Evolutionary conservation across 257 asterid species (phyloP), one percentile per base, ranked within the genome.

Genomic region (Handroanthus guayacan): DNA sequence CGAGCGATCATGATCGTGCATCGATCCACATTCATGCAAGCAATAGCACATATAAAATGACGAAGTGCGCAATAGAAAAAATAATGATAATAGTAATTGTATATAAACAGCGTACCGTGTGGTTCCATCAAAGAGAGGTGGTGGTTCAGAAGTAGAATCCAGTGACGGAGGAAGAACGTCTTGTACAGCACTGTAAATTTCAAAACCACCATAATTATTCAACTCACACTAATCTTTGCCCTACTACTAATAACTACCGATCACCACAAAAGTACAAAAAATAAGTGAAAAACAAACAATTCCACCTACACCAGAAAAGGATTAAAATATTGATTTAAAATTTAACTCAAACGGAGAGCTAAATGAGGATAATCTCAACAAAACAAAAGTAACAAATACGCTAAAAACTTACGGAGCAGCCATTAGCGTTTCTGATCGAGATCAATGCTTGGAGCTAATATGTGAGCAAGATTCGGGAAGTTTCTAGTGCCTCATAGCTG

Each of bases 121-220:
- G 83, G 89, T 86, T 75, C 97, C 97, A 54, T 92, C 97, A n/a
- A 87, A 88, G 50, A 92, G 83, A 2, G 89, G 80, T 2, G 93
- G 97, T 5, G 88, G 93, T 13, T 84, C 83, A 18, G 97, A 87
- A 38, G 85, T 80, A 51, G 97, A 82, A 77, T 81, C 84, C 82
- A 92, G 70, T 25, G 37, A 5, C 47, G 93, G 89, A 17, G 96
- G 92, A 74, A 80, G 90, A 79, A 79, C 81, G 75, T 84, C 94
- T 44, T 68, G 70, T 13, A 82, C 84, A 70, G 66, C 31, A 16
- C 95, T 87, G 86, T 13, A 54, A 77, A 60, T 61, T 77, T 50
- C 72, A 51, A 72, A 67, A n/a, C 38, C 77, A 71, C 38, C 41
- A 39, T 1, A 58, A 52, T 13, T 13, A 55, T 17, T 34, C n/a